Evolutionary conservation across 2,329 filamentous ascomycete species (phyloP), one percentile per base, ranked within the genome.

Genomic region (Dactylellina haptotyla): DNA sequence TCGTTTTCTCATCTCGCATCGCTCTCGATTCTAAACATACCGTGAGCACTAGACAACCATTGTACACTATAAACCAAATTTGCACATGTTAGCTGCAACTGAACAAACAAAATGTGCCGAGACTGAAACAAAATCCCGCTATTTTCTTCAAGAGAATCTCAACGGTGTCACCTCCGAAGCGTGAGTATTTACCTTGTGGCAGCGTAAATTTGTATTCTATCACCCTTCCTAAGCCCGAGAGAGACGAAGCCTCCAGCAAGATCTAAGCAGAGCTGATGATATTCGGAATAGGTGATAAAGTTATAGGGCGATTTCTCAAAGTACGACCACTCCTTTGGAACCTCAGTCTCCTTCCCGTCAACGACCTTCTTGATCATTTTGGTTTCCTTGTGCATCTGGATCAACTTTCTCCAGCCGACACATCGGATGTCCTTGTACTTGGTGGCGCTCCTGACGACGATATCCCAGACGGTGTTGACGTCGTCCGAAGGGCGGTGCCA

Each of bases 291-390:
- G 77, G 88, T 92, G 79, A 90, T 84, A 84, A 89, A 96, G 46
- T 85, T 84, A 83, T 90, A 97, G 53, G 84, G 84, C 75, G 90
- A 89, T 77, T 96, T 87, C 85, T 97, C 93, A 77, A 92, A 96
- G 82, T 89, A 96, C 59, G 89, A 88, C 93, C 93, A 97, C 81
- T 94, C 87, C 87, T 96, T 97, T 75, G 96, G 91, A 32, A 95
- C 87, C 82, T 93, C 87, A 76, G 85, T 84, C 81, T 92, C 86
- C 80, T 90, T 86, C 77, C 93, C 93, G 79, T 96, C 91, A 67
- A 96, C 84, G 56, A 92, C 85, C 86, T 96, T 97, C 85, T 93
- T 90, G 77, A 97, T 84, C 85, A 92, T 95, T 84, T 94, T 96
- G 77, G 86, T 89, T 84, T 97, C 93, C 78, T 87, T 87, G 82